Percentiles rank a stretch among this genome's conserved stretches.
These are phyloP conservation scores for Curvularia verruculosa DNA, from an alignment of 2,329 filamentous ascomycete species.

Conservation along the genomic window DNA sequence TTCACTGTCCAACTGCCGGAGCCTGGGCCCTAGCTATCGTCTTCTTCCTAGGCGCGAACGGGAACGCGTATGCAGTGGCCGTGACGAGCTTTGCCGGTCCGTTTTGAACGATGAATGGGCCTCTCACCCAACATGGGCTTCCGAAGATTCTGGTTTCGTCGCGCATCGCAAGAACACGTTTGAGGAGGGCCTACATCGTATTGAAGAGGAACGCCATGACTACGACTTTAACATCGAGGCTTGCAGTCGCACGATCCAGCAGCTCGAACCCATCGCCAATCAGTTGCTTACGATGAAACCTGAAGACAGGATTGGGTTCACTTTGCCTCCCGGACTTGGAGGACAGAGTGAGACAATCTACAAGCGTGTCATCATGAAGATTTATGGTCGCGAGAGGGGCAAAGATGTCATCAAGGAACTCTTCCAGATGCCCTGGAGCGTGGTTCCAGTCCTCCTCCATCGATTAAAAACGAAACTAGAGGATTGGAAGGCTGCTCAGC, in stretches of 20 bases:
- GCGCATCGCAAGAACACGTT: constrained; percentile 96
- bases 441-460: constrained; percentile 86
- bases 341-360: constrained; percentile 97
- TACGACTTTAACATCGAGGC: constrained; percentile 99
- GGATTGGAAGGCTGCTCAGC: constrained; percentile 95
- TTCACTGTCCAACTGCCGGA: constrained; percentile 93
- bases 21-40: constrained; percentile 94
- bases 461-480: constrained; percentile 95
- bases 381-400: constrained; percentile 86
- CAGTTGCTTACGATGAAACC: constrained; percentile 79
- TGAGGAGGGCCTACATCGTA: constrained; percentile 91
- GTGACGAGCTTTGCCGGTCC: constrained; percentile 90
- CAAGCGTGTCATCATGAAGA: constrained; percentile 95
- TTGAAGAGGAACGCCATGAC: constrained; percentile 97
- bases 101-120: constrained; percentile 99
- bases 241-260: constrained; percentile 91
- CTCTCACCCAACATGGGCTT: constrained; percentile 97
- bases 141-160: constrained; percentile 96
- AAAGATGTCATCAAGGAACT: constrained; percentile 85
- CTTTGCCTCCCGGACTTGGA: constrained; percentile 81
- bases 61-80: constrained; percentile 88
- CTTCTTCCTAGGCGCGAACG: constrained; percentile 89
- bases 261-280: constrained; percentile 91
- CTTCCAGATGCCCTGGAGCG: constrained; percentile 80
- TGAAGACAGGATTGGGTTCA: constrained; percentile 75